These are phyloP conservation scores for Claviceps sp. DNA, from an alignment of 2,329 filamentous ascomycete genomes.

Conservation along the genomic window DNA sequence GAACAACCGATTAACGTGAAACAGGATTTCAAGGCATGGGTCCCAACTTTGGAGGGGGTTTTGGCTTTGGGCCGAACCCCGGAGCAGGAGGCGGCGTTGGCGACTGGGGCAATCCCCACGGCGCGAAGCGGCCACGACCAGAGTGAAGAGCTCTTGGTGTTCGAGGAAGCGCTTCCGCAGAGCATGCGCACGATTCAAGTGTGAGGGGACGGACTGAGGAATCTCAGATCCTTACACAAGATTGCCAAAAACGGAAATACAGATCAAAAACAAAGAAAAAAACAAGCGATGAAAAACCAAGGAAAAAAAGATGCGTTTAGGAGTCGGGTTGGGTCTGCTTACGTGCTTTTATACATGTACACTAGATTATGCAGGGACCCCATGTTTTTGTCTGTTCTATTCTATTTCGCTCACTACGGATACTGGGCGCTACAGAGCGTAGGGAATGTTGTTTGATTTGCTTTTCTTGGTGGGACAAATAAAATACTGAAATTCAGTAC, in stretches of 20 bases:
- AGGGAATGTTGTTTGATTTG: background rate
- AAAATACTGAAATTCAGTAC: too few relatives aligned
- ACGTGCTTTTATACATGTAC: constrained; percentile 4
- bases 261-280: background rate
- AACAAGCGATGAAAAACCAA: background rate
- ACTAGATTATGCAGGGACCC: background rate
- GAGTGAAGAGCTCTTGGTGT: constrained; percentile 31
- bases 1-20: constrained; percentile 11
- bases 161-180: background rate
- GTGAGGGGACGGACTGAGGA: too few relatives aligned
- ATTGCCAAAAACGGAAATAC: background rate
- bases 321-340: constrained; percentile 1
- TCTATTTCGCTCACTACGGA: background rate
- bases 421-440: constrained; percentile 4
- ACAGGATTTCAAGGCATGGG: constrained; percentile 55
- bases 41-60: constrained; percentile 59
- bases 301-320: background rate
- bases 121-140: constrained; percentile 64
- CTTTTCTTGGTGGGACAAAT: too few relatives aligned
- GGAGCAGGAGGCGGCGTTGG: constrained; percentile 27
- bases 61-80: constrained; percentile 45
- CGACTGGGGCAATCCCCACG: constrained; percentile 69
- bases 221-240: too few relatives aligned
- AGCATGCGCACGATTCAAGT: too few relatives aligned
- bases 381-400: background rate